Base-by-base conservation (phyloP, 305 asterid species). In the Salvia sclarea region DNA sequence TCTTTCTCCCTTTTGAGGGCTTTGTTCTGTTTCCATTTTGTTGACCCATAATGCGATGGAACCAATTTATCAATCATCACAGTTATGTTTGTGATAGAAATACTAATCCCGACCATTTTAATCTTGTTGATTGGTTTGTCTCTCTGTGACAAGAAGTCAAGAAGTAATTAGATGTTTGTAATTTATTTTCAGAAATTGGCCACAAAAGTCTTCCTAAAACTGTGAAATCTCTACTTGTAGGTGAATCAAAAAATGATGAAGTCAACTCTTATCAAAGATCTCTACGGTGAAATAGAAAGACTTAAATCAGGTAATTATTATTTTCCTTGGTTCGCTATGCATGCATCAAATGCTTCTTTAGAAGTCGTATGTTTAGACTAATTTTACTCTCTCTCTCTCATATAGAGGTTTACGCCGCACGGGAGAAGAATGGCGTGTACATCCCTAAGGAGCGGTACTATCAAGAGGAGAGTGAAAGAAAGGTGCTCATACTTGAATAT, bases 261-360 rank as follows among this genome's bases (percentile, higher is more conserved):
- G 78, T 79, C 98, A 30, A 89, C 98, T 56, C 88, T 91, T 24
- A 91, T 89, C 49, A 91, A 91, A 76, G 98, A 89, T 71, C 93
- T 91, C 44, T 89, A 91, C 18, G 95, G 96, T 69, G 98, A 91
- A 81, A 91, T 91, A 76, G 98, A 91, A 52, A 83, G 95, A 55
- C 96, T 91, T 45, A 91, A 91, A 81, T 76, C 87, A 76, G 98
- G 98, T 87, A 78, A 54, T 50, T 66, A 9, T 48, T 66, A 43
- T 47, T 18, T 13, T 47, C 21, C 54, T 31, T 64, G 2, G 12
- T 25, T 48, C 5, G 41, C 31, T 71, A 47, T 68, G 65, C 13
- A 48, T 61, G 21, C 31, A 18, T 43, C 37, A 50, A 20, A 58
- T 30, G 41, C 20, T 74, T 62, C 16, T 58, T 21, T 65, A 57